Percentiles rank a stretch among this genome's conserved stretches.
Evolutionary conservation across 179 eudicot genomes (phyloP).

Genomic region (Amaranthus tricolor): DNA sequence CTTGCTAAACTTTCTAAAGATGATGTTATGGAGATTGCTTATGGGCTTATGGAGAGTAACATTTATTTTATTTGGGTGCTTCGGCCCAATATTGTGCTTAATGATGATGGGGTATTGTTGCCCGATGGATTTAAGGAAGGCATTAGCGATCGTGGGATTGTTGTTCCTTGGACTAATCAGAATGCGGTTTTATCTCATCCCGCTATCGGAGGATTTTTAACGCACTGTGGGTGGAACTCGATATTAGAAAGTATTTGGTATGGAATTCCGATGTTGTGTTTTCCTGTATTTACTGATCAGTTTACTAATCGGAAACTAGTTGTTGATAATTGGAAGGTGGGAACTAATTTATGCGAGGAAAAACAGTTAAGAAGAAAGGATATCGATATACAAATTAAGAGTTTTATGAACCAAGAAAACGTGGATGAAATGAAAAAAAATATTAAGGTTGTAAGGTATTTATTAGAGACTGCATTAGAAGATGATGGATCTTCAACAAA

Average conservation of each 20-base stretch:
- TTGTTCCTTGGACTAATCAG: constrained; percentile 42
- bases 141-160: constrained; percentile 30
- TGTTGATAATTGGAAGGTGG: constrained; percentile 46
- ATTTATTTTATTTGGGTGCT: constrained; percentile 43
- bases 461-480: constrained; percentile 33
- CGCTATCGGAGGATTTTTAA: constrained; percentile 34
- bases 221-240: constrained; percentile 53
- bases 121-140: constrained; percentile 47
- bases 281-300: constrained; percentile 41
- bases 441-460: constrained; percentile 25
- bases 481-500: constrained; percentile 42
- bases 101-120: constrained; percentile 25
- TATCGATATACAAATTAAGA: constrained; percentile 26
- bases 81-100: constrained; percentile 37
- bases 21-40: constrained; percentile 36
- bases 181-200: constrained; percentile 28
- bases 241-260: constrained; percentile 41
- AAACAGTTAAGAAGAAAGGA: constrained; percentile 26
- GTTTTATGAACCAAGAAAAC: constrained; percentile 33
- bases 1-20: constrained; percentile 30
- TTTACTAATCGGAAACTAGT: constrained; percentile 38
- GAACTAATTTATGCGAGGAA: constrained; percentile 39
- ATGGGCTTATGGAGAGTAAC: constrained; percentile 32
- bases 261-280: constrained; percentile 37
- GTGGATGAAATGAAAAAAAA: constrained; percentile 29